Evolutionary conservation across 164 flowering plant species (phyloP), one percentile per base, ranked within the genome.

Genomic region (Vitis riparia): DNA sequence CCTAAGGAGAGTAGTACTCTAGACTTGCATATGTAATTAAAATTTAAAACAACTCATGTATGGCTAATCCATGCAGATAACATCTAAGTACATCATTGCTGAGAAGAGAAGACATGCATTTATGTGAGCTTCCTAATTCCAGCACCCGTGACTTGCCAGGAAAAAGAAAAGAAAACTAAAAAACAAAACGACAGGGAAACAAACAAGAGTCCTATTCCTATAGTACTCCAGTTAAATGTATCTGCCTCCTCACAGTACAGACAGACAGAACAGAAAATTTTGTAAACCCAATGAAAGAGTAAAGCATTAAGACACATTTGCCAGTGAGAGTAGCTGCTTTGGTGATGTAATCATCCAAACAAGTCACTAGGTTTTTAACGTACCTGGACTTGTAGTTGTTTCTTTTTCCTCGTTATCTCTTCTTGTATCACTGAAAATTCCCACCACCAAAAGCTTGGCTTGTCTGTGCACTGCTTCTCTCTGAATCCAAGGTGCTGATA

Each of bases 381-480:
- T 71, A 71, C 75, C 75, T 29, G 65, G 59, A 50, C 59, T 66
- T 37, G 44, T 37, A 37, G 44, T 37, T 37, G 44, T 37, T 37
- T 37, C 44, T 37, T 37, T 37, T 61, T 9, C 37, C 47, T n/a
- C 16, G 3, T n/a, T 55, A n/a, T 51, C 10, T 16, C 30, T 19
- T 13, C 49, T 69, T 64, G 47, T 66, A 37, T 83, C 75, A 84
- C 79, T 78, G 84, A 77, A 82, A 76, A 67, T 72, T 79, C 37
- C 83, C 82, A 30, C 86, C 84, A 55, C 86, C 86, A 52, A 83
- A 85, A 27, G 85, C 29, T 62, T 85, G 85, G 53, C 63, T 68
- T 52, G 79, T 68, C 63, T 70, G 62, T 64, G 73, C 68, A 49
- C 62, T 51, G 44, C 53, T 59, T 62, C 29, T 59, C 67, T 84